These are phyloP conservation scores for Xylaria castorea DNA, from an alignment of 495 filamentous ascomycete genomes.

Conservation along the genomic window DNA sequence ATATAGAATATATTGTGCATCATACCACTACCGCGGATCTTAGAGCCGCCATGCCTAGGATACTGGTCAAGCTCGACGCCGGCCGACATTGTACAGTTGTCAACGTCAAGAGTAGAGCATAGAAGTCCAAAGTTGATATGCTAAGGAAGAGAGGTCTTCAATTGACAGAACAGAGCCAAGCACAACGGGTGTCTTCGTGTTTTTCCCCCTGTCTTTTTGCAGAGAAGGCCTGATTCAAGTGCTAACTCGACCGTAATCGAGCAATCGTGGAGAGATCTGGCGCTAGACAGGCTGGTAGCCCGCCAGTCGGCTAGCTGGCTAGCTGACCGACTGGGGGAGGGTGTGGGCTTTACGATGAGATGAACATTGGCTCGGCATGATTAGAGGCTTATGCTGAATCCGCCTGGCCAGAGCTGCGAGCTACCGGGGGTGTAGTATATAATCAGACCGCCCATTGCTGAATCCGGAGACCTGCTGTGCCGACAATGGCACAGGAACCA, in stretches of 20 bases:
- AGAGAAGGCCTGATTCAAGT: neutral
- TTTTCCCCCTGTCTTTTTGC: slow-evolving; percentile 3
- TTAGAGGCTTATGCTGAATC: slow-evolving; percentile 1
- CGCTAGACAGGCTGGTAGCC: slow-evolving; percentile 13
- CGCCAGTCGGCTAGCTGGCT: neutral
- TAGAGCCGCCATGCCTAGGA: neutral
- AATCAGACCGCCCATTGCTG: slow-evolving; percentile 13
- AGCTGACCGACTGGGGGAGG: neutral
- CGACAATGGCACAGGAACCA: slow-evolving; percentile 1
- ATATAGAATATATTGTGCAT: neutral
- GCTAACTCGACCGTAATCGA: neutral
- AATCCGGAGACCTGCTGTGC: neutral
- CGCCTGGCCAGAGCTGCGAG: neutral
- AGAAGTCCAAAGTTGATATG: neutral
- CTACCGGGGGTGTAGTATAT: neutral
- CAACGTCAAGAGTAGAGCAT: neutral
- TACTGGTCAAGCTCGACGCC: slow-evolving; percentile 6
- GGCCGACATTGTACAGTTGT: slow-evolving; percentile 10
- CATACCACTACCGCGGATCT: neutral
- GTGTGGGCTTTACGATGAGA: neutral
- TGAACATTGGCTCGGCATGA: slow-evolving; percentile 7
- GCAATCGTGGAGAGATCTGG: slow-evolving; percentile 27
- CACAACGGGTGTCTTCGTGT: neutral
- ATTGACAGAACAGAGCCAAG: neutral
- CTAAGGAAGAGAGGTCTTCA: neutral